Base-by-base conservation (phyloP, 2,329 filamentous ascomycete species). In the Diaporthe citrichinensis region DNA sequence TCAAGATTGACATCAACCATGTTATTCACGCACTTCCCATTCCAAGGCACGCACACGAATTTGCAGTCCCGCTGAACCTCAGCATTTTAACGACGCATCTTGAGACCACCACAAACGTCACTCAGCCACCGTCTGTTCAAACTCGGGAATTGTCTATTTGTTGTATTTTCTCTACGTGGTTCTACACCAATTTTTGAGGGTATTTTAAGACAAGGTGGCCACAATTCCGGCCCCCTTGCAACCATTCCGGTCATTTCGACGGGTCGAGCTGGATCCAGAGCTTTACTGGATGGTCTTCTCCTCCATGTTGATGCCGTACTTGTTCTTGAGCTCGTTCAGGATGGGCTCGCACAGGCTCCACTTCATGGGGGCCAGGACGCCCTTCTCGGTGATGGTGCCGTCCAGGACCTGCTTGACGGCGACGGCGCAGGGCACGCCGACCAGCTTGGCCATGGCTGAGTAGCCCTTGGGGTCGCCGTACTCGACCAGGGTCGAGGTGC, bases 401-500 rank as follows among this genome's bases (percentile, higher is more conserved):
- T 95, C 89, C 53, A 96, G 89, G 34, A 97, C 93, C 87, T 93
- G 91, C 88, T 94, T 90, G 77, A 95, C 94, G 59, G 95, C 95
- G 74, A 94, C 91, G 77, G 88, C 92, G 76, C 80, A 81, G 14
- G 80, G 92, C 6, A 95, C 88, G 82, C 94, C 94, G 73, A 97
- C 95, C 58, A 95, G 85, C 84, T 92, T 94, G 61, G 94, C 94
- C 95, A 98, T 98, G 79, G 94, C 92, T 5, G 90, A 93, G 87
- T 96, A 97, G 46, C 94, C 94, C 79, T 91, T 79, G 75, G 94
- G 93, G 81, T 92, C 92, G 83, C 95, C 95, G 84, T 97, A 96
- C 83, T 97, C 95, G 82, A 88, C 89, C 23, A 98, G 90, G 1
- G 95, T 98, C 57, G 93, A 95, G 34, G 94, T 96, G 78, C 93